A percentile compares a stretch with the other conserved stretches of the same genome.
phyloP scores from a whole-genome alignment of 2,329 filamentous ascomycete genomes.

The Bimuria novae-zelandiae region DNA sequence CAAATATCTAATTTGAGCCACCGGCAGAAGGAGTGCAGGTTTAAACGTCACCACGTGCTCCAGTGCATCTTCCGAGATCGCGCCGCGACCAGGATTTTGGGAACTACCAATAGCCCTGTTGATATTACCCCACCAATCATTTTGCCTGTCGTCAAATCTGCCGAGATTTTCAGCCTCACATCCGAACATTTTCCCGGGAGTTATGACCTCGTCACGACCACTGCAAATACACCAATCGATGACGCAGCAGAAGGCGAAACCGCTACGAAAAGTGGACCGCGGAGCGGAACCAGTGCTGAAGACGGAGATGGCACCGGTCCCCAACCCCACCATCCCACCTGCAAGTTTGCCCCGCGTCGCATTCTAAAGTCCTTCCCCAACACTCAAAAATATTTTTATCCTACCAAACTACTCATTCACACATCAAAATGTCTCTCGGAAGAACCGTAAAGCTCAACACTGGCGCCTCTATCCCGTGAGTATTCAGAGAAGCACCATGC shows the following conservation, averaged over 20 bases:
- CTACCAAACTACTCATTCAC: background rate
- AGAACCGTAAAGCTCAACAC: constrained; percentile 61
- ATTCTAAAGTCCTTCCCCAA: background rate
- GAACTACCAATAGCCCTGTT: background rate
- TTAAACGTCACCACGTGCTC: too few relatives aligned
- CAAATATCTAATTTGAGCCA: too few relatives aligned
- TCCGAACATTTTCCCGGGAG: background rate
- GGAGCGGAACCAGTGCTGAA: background rate
- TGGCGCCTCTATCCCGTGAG: constrained; percentile 75
- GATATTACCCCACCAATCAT: background rate
- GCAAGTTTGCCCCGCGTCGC: background rate
- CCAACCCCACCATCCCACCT: constrained; percentile 1
- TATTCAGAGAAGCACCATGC: constrained; percentile 64
- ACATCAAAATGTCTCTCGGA: constrained; percentile 31
- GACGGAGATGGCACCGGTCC: background rate
- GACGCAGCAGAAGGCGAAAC: background rate
- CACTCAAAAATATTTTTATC: background rate
- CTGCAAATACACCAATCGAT: background rate
- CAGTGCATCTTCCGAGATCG: too few relatives aligned
- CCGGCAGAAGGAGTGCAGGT: too few relatives aligned
- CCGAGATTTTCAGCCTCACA: background rate
- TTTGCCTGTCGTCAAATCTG: background rate
- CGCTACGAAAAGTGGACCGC: background rate
- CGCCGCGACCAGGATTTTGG: background rate
- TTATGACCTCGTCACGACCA: background rate